Evolutionary conservation across 768 basidiomycete species (phyloP), one percentile per base, ranked within the genome.

Genomic region (Candolleomyces efflorescens): DNA sequence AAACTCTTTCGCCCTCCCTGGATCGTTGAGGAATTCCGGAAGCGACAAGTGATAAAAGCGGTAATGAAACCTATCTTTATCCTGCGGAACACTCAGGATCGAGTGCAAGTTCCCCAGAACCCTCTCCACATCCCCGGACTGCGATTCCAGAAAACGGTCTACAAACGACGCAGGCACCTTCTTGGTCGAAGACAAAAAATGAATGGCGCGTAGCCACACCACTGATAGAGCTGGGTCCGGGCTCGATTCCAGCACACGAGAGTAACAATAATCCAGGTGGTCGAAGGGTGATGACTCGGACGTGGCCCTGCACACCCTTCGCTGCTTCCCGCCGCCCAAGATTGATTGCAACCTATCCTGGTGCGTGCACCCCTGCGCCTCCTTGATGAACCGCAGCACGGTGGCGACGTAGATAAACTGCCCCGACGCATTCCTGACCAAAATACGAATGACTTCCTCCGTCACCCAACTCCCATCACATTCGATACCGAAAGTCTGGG

Each of bases 241-340:
- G 26, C 17, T 43, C 12, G 38, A 39, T 13, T 17, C 12, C 10
- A 59, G 52, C 23, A 59, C 36, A n/a, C 27, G 38, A 43, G 38
- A 9, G 45, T 60, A 60, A 10, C 53, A 20, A 7, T 44, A 32
- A 45, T 60, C 59, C 11, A 60, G 53, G 17, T 52, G 49, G 22
- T 46, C 18, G 43, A 55, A 60, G 9, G 49, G 48, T n/a, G 15
- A 9, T 24, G 18, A 18, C 18, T 17, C 22, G 37, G 37, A 6
- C 9, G 18, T 48, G 46, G 13, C 13, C 6, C 6, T 44, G 17
- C 43, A 44, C 11, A 5, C 43, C 17, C 1, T 44, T 22, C 3
- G 3, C 12, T 20, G n/a, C 9, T 3, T 9, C 3, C n/a, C 18
- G 46, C 36, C 49, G 46, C 36, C 49, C 18, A 36, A 32, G 13